Evolutionary conservation across 2,329 filamentous ascomycete genomes (phyloP).

Genomic region (Fusarium xyrophilum): DNA sequence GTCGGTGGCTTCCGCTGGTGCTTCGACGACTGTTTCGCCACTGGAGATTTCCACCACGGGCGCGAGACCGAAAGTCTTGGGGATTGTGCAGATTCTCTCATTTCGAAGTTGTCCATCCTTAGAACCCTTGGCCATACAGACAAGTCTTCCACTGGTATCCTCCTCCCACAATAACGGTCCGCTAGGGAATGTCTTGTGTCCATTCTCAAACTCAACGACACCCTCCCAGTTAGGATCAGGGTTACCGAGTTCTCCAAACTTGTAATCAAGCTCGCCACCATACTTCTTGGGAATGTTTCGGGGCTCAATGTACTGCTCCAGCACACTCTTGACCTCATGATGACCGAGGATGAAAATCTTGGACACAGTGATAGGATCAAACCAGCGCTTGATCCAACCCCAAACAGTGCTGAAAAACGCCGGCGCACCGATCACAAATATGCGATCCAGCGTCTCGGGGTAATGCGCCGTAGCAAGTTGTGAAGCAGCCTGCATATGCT

Average conservation of each 20-base stretch:
- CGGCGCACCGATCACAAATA: slow-evolving; percentile 83
- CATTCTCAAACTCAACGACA: slow-evolving; percentile 60
- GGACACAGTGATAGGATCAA: slow-evolving; percentile 89
- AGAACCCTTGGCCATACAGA: slow-evolving; percentile 62
- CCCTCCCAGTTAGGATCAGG: slow-evolving; percentile 69
- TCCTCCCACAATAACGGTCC: slow-evolving; percentile 66
- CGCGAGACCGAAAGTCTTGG: slow-evolving; percentile 46
- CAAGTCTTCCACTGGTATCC: slow-evolving; percentile 53
- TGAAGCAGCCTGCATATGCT: slow-evolving; percentile 92
- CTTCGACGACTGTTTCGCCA: background rate
- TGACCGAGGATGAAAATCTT: slow-evolving; percentile 91
- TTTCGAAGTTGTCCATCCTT: slow-evolving; percentile 53
- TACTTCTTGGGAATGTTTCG: slow-evolving; percentile 88
- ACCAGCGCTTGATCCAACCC: slow-evolving; percentile 96
- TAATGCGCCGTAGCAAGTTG: slow-evolving; percentile 91
- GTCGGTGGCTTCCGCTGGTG: background rate
- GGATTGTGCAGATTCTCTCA: slow-evolving; percentile 60
- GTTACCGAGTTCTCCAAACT: slow-evolving; percentile 76
- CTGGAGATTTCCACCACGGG: slow-evolving; percentile 16
- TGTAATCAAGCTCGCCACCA: slow-evolving; percentile 83
- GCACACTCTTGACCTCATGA: slow-evolving; percentile 75
- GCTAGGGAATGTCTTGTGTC: slow-evolving; percentile 58
- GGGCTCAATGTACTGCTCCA: slow-evolving; percentile 81
- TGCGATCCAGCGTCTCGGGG: slow-evolving; percentile 80
- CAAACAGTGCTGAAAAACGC: slow-evolving; percentile 91